phyloP scores from a whole-genome alignment of 1,139 yeast species.

The Geotrichum phurueaensis region DNA sequence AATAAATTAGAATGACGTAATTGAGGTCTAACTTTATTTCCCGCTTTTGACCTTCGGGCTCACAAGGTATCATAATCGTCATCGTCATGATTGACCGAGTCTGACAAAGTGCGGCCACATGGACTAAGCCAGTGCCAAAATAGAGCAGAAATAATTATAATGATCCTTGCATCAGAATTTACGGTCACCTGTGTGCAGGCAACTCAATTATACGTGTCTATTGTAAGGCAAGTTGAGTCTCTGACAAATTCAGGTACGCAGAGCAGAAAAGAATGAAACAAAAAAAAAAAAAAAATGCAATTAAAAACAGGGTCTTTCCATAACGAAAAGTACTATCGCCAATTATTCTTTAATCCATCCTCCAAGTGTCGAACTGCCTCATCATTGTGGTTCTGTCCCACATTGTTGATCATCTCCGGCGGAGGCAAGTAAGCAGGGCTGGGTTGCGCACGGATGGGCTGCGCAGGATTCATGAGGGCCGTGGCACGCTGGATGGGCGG shows the following conservation, averaged over 20 bases:
- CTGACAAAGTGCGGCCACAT: too few species aligned
- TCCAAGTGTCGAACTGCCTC: slow-evolving; percentile 11
- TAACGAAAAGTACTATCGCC: slow-evolving; percentile 1
- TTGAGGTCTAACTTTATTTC: neutral
- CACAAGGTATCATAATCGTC: too few species aligned
- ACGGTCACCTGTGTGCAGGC: too few species aligned
- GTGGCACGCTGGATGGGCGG: slow-evolving; percentile 41
- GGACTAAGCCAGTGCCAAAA: neutral
- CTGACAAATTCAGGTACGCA: too few species aligned
- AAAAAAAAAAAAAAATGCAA: neutral
- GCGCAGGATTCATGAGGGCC: slow-evolving; percentile 37
- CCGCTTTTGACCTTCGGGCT: neutral
- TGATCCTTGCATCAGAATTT: neutral
- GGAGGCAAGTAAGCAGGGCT: slow-evolving; percentile 41
- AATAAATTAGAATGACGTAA: neutral
- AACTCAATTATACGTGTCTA: too few species aligned
- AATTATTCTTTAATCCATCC: slow-evolving; percentile 8
- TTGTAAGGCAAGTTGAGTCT: too few species aligned
- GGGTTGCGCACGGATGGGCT: slow-evolving; percentile 38
- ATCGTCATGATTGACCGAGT: neutral
- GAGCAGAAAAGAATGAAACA: neutral
- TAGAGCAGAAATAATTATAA: neutral
- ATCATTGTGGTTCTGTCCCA: slow-evolving; percentile 18
- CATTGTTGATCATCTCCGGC: slow-evolving; percentile 28
- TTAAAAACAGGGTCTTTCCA: neutral